Evolutionary conservation across 2,329 filamentous ascomycete species (phyloP), one percentile per base, ranked within the genome.

Genomic region (Fusarium cicatricum): DNA sequence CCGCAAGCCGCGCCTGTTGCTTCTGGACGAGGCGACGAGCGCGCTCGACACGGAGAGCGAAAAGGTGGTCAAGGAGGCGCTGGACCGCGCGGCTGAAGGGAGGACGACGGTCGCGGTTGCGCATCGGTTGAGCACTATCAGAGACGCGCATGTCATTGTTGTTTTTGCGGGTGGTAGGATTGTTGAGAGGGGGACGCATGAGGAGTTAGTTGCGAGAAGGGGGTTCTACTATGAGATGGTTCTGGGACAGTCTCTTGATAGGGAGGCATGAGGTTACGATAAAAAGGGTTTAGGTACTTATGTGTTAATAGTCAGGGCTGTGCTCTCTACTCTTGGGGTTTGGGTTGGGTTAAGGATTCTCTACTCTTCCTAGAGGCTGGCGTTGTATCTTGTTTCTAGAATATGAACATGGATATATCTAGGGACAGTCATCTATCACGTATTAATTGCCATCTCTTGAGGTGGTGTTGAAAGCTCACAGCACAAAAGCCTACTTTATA

Each of bases 21-120:
- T 92, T 6, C 77, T 92, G 0, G 90, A 92, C 65, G 90, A 92
- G 73, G 90, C 90, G 1, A 92, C 90, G 0, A 78, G 75, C 16
- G 78, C 78, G 0, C 77, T 91, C 0, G 88, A 91, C 60, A 86
- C 85, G 0, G 82, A 88, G 65, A 86, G 82, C 1, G 89, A 91
- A 69, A 83, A 82, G 58, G 75, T 87, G 1, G 85, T 91, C 10
- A 87, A 90, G 69, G 77, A 75, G 4, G 87, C 87, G 0, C 77
- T 91, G 16, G 83, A 88, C 68, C 45, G 64, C 19, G 74, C 75
- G 0, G 74, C 73, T 0, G 70, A 70, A 3, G 79, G 58, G 52
- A 72, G 71, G 44, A 80, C 86, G 1, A 89, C 86, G 0, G 77
- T 90, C 10, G 85, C 86, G 4, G 86, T 90, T 2, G 87, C 88